Base-by-base conservation (phyloP, 371 early-diverging fungal genomes). In the Lichtheimia hyalospora region DNA sequence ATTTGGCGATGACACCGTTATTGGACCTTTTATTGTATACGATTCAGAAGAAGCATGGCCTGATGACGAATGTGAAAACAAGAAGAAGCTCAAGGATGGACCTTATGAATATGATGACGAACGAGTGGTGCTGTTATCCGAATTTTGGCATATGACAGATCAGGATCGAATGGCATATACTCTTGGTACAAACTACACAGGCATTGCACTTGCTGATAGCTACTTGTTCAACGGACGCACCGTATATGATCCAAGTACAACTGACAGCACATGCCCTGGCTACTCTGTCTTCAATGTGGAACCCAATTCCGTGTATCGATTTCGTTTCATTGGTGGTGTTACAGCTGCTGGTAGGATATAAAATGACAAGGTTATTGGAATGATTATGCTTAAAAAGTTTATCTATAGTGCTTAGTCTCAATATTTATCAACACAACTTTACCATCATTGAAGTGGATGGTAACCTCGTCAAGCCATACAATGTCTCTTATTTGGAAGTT, bases 371-470 rank as follows among this genome's bases (percentile, higher is more conserved):
- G 27, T 27, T 34, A 3, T 28, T 2, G 6, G 10, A 6, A 34
- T 0, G 10, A 34, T 34, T 2, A 34, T 34, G 34, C 34, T 34
- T 8, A 34, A 34, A 34, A 34, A 10, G 34, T 8, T 34, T 4
- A 7, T 34, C 2, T 34, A n/a, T n/a, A 34, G 34, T 34, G 34
- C 34, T 34, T 2, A 64, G 66, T 15, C 69, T 78, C 49, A 63
- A 49, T 0, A 74, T 78, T 48, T 68, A 67, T 5, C 28, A 60
- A 5, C 79, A 78, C 34, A 68, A 58, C 2, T 18, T 78, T 53
- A 75, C 75, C 1, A 68, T 78, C 10, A 75, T 78, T 23, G 79
- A 78, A 49, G 68, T 73, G 16, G 79, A 78, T 46, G 79, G 79
- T 8, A 69, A 67, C 13, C 18, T 66, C 5, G 54, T 69, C 1